Conservation (phyloP, 225 moss, liverwort and hornwort species). For the Lunularia cruciata region DNA sequence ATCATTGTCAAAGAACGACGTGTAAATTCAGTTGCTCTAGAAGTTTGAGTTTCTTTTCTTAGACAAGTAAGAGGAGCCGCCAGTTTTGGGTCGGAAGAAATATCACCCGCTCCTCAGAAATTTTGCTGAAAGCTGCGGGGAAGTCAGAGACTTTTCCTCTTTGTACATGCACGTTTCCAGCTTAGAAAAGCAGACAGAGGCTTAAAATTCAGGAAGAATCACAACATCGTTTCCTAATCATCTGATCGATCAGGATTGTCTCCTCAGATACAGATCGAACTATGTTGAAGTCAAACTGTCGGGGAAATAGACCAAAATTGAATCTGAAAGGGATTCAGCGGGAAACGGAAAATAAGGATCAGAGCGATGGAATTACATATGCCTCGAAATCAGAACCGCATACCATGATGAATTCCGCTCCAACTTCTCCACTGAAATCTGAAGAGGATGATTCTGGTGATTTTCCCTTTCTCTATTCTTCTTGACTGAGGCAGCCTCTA, state of each 20-base stretch:
- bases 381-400: background rate
- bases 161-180: background rate
- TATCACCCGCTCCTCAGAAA: too few species aligned
- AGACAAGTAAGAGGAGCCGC: too few species aligned
- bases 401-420: background rate
- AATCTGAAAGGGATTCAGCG: conserved; percentile 9
- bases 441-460: conserved; percentile 17
- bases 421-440: conserved; percentile 4
- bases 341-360: background rate
- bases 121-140: background rate
- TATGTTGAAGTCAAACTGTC: conserved; percentile 1
- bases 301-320: background rate
- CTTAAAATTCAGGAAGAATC: background rate
- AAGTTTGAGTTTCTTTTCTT: too few species aligned
- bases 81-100: background rate
- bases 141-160: too few species aligned
- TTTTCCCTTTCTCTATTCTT: background rate
- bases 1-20: background rate
- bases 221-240: background rate
- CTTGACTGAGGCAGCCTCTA: background rate
- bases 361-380: background rate
- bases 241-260: too few species aligned
- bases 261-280: background rate
- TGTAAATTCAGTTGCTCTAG: background rate
- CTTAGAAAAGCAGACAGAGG: background rate